phyloP scores from a whole-genome alignment of 768 basidiomycete genomes.

The Pleurotus ostreatus region DNA sequence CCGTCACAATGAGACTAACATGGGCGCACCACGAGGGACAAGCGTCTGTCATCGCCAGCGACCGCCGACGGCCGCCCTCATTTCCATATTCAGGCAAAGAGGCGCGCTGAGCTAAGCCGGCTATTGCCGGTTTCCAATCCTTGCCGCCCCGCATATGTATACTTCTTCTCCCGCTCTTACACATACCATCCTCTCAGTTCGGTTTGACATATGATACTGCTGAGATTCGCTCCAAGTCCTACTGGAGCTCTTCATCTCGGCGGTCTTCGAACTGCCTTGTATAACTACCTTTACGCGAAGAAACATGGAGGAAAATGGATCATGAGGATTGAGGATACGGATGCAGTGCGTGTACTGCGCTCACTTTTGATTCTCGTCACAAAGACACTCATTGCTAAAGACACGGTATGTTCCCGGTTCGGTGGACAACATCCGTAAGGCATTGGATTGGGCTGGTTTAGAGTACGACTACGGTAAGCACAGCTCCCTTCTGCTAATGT shows the following conservation, averaged over 20 bases:
- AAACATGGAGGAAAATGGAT: conserved; percentile 88
- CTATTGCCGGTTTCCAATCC: no score
- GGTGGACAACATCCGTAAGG: conserved; percentile 72
- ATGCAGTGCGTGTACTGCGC: conserved; percentile 48
- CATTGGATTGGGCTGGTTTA: conserved; percentile 87
- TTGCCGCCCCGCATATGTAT: no score
- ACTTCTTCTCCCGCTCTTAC: no score
- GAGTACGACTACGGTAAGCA: conserved; percentile 84
- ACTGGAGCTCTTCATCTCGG: conserved; percentile 94
- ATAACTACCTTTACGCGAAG: conserved; percentile 83
- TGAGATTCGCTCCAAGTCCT: conserved; percentile 96
- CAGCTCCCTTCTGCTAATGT: neutral
- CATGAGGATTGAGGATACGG: conserved; percentile 92
- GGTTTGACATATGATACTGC: conserved; percentile 41
- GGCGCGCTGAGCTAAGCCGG: no score
- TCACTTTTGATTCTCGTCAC: neutral
- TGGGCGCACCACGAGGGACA: no score
- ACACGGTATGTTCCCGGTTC: conserved; percentile 65
- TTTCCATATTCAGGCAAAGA: no score
- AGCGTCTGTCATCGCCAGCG: no score
- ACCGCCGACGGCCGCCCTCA: no score
- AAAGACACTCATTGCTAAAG: neutral
- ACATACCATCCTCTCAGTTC: no score
- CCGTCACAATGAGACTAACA: no score
- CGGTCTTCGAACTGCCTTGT: conserved; percentile 89